Evolutionary conservation across 2,329 filamentous ascomycete species (phyloP), one percentile per base, ranked within the genome.

Genomic region (Aureobasidium sp.): DNA sequence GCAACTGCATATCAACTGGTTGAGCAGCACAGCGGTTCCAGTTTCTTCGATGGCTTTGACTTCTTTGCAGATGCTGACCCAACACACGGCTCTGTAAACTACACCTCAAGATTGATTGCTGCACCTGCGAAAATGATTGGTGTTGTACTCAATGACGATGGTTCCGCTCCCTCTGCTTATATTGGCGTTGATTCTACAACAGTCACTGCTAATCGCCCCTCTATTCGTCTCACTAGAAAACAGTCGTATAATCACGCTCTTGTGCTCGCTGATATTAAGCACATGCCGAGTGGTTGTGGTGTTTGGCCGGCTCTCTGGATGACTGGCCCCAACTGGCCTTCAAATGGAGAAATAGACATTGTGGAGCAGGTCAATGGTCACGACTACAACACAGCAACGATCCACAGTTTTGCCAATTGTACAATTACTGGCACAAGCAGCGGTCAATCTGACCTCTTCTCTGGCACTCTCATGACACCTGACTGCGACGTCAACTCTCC

Each of bases 231-330:
- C 5, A 74, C 74, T 39, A 77, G 75, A 67, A 78, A 77, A 63
- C 73, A 76, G 48, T 73, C 70, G 11, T 81, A 80, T 66, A 74
- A 77, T 63, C 68, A 71, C 30, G 79, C 79, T 27, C 69, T 81
- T n/a, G 71, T 83, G 39, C 74, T 80, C 3, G 75, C 81, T 5
- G 79, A 83, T 66, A 73, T 83, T 55, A 73, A 73, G 30, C 80
- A 83, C 64, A 80, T 82, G 71, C 81, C 81, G 1, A 74, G 73
- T 10, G 77, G 76, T 36, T 81, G 77, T 64, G 80, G 80, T 25
- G 75, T 76, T 13, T 83, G 81, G 80, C 79, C 79, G 36, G 79
- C 80, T 0, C 72, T 79, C 57, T 79, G 75, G 75, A 68, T 76
- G 55, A 65, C 29, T 72, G 65, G 63, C n/a, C 63, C 64, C 10